Evolutionary conservation across 192 early-diverging fungal genomes (phyloP).

Genomic region (Umbelopsis vinacea): DNA sequence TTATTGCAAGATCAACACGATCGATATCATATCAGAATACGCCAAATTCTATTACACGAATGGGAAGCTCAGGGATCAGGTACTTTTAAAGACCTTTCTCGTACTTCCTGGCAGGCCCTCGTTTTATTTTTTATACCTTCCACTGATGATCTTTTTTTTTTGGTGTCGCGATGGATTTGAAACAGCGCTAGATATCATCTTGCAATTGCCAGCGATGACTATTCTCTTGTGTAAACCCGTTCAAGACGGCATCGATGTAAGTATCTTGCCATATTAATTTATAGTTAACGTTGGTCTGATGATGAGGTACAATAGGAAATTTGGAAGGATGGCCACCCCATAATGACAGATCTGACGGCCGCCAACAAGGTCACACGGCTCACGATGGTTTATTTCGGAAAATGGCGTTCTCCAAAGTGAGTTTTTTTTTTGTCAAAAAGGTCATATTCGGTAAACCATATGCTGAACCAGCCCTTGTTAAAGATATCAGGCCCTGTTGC

Average conservation of each 20-base stretch:
- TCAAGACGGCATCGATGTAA: slow-evolving; percentile 30
- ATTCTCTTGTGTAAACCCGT: slow-evolving; percentile 25
- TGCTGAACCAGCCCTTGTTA: background rate
- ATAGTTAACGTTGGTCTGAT: background rate
- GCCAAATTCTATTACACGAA: background rate
- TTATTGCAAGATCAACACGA: slow-evolving; percentile 4
- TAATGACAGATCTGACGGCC: slow-evolving; percentile 6
- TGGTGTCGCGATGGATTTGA: background rate
- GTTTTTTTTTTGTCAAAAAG: background rate
- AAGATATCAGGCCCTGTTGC: slow-evolving; percentile 32
- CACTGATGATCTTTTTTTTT: slow-evolving; percentile 1
- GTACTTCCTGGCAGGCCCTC: background rate
- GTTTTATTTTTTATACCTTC: background rate
- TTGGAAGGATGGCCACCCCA: slow-evolving; percentile 29
- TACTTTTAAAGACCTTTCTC: background rate
- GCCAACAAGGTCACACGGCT: background rate
- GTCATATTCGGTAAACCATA: background rate
- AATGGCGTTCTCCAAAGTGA: slow-evolving; percentile 21
- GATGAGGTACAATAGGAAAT: slow-evolving; percentile 15
- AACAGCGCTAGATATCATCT: slow-evolving; percentile 34
- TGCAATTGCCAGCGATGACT: slow-evolving; percentile 24
- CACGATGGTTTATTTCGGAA: slow-evolving; percentile 1
- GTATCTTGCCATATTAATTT: background rate
- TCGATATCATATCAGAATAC: background rate
- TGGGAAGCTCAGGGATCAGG: slow-evolving; percentile 4